Base-by-base conservation (phyloP, 2,329 filamentous ascomycete genomes). In the Aphanoascus verrucosus region DNA sequence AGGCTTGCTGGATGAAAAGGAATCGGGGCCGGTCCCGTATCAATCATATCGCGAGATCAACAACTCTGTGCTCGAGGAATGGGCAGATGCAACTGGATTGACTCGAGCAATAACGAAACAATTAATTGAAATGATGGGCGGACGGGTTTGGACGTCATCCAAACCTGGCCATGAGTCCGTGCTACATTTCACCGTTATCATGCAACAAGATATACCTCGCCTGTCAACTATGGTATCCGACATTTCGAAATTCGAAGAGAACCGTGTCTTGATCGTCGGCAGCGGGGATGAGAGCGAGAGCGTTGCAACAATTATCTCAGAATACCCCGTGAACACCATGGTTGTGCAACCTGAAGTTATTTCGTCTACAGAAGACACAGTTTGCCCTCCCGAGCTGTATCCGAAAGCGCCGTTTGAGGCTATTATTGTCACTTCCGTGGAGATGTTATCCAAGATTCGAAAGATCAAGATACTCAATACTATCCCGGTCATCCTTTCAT, bases 31-130 rank as follows among this genome's bases (percentile, higher is more conserved):
- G n/a, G 17, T 17, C 3, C 17, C 50, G 2, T 45, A 28, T 31
- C 41, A 38, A 19, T 11, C 42, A n/a, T 45, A 17, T 19, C 42
- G 50, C 11, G 15, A 41, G 20, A 38, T 45, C n/a, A 40, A 19
- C n/a, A 17, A 38, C 35, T 40, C 32, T 5, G 17, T 34, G 1
- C 35, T 52, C n/a, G 43, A 45, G 34, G 42, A 45, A 37, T 45
- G 42, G 42, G 38, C 19, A 28, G 49, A 52, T 15, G 49, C 50
- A 40, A 52, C 42, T 3, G 49, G 49, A 5, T 37, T 37, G 9
- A 44, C 41, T 17, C 38, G 44, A 28, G 40, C 49, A 11, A 42
- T 40, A 38, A 52, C 42, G 17, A 17, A 11, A 12, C 15, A 46
- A 34, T 20, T 52, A 8, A 40, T 46, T 37, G 9, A 20, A 11